Percentiles rank a stretch among this genome's conserved stretches.
Conservation (phyloP, 495 filamentous ascomycete species). For the Acidomyces sp. region DNA sequence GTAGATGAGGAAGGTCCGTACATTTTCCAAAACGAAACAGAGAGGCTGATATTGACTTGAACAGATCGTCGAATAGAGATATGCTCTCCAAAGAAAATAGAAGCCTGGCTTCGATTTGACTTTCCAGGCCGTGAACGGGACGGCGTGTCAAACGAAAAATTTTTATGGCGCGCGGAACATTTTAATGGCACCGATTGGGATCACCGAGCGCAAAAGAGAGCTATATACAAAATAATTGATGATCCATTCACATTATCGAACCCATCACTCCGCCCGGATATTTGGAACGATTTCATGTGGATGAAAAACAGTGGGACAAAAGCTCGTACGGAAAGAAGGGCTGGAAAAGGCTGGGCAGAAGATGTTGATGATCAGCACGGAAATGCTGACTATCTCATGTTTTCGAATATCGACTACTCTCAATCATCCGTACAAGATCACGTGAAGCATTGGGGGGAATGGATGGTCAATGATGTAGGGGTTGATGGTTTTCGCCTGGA, state of each 20-base stretch:
- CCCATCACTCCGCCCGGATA: too few relatives aligned
- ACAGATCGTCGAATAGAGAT: conserved; percentile 43
- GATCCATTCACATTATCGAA: too few relatives aligned
- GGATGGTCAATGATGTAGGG: conserved; percentile 45
- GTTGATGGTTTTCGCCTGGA: conserved; percentile 62
- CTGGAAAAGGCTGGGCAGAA: conserved; percentile 48
- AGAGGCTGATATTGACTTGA: too few relatives aligned
- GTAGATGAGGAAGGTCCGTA: conserved; percentile 42
- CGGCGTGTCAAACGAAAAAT: conserved; percentile 41
- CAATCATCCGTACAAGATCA: conserved; percentile 53
- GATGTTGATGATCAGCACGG: conserved; percentile 55
- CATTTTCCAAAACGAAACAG: too few relatives aligned
- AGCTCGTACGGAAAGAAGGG: too few relatives aligned
- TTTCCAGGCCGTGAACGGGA: conserved; percentile 42
- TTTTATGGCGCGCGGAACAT: conserved; percentile 58
- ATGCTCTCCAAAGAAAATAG: conserved; percentile 48
- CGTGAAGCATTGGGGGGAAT: conserved; percentile 52
- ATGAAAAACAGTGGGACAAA: too few relatives aligned
- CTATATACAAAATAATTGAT: conserved; percentile 56
- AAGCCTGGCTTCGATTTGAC: conserved; percentile 55
- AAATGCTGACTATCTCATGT: conserved; percentile 57
- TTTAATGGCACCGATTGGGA: conserved; percentile 63
- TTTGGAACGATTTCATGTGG: too few relatives aligned
- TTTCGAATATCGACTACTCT: conserved; percentile 51
- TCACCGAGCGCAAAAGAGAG: conserved; percentile 40